phyloP scores from a whole-genome alignment of 768 basidiomycete species.

The Mycena alexandri region DNA sequence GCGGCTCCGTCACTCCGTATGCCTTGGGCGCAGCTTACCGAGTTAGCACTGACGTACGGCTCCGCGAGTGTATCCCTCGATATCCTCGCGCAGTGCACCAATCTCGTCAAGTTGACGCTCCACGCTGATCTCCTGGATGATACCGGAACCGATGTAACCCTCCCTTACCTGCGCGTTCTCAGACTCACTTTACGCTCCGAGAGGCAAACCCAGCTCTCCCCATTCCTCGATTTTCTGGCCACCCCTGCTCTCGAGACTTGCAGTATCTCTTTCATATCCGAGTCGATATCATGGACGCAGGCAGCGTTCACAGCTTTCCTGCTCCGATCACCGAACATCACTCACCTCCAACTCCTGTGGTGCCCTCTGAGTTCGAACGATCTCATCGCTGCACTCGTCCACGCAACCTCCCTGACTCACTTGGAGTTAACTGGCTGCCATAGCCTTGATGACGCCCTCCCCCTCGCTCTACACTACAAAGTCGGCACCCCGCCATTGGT shows the following conservation, averaged over 20 bases:
- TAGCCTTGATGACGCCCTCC: not conserved
- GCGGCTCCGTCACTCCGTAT: not conserved
- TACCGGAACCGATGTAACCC: not conserved
- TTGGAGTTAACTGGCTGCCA: not conserved
- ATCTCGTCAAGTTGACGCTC: not conserved
- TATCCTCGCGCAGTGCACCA: not conserved
- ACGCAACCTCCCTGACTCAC: not conserved
- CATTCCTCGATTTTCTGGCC: not conserved
- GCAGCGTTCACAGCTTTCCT: not conserved
- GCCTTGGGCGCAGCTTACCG: constrained; percentile 4
- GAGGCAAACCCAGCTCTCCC: not conserved
- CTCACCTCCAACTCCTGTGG: not conserved
- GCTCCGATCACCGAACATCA: not conserved
- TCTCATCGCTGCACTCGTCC: not conserved
- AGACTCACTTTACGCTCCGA: not conserved
- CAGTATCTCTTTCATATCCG: not conserved
- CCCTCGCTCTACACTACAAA: not conserved
- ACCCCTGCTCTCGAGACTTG: not conserved
- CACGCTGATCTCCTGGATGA: not conserved
- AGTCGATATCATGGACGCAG: not conserved
- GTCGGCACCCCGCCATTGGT: not conserved
- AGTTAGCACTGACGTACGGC: not conserved
- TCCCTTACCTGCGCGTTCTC: not conserved
- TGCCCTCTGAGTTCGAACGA: not conserved
- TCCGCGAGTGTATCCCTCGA: not conserved